phyloP scores from a whole-genome alignment of 2,329 filamentous ascomycete genomes.

The Rasamsonia emersonii region DNA sequence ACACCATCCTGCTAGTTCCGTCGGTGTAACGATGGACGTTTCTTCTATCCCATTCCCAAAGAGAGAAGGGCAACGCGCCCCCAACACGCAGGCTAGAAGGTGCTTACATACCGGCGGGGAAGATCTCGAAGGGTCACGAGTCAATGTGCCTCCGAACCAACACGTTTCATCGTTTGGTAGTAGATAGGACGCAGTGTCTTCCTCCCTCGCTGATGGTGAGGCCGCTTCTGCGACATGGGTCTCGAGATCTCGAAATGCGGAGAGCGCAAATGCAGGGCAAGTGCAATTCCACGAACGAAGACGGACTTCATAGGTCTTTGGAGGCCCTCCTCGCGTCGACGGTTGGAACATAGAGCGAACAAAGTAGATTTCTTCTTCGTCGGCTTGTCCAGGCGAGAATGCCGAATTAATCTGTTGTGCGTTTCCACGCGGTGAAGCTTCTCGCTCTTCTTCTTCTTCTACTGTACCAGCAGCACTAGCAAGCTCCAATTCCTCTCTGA shows the following conservation, averaged over 20 bases:
- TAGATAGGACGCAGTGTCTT: no score
- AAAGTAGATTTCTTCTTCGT: slow-evolving; percentile 44
- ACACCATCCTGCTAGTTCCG: slow-evolving; percentile 66
- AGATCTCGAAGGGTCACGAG: slow-evolving; percentile 11
- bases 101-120: slow-evolving; percentile 65
- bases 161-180: slow-evolving; percentile 12
- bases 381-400: background rate
- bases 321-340: no score
- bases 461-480: background rate
- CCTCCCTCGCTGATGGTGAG: no score
- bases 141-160: slow-evolving; percentile 31
- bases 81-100: slow-evolving; percentile 72
- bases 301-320: slow-evolving; percentile 75
- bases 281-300: slow-evolving; percentile 77
- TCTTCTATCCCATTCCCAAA: slow-evolving; percentile 52
- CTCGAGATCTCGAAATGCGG: slow-evolving; percentile 50
- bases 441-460: slow-evolving; percentile 5
- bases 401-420: no score
- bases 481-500: slow-evolving; percentile 9
- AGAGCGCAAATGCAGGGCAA: slow-evolving; percentile 74
- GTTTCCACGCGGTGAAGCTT: no score
- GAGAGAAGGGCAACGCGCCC: slow-evolving; percentile 52
- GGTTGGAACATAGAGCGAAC: slow-evolving; percentile 63
- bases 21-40: slow-evolving; percentile 42
- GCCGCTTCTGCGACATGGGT: slow-evolving; percentile 7